Conservation (phyloP, 2,329 filamentous ascomycete species). For the Pseudofabraea citricarpa region DNA sequence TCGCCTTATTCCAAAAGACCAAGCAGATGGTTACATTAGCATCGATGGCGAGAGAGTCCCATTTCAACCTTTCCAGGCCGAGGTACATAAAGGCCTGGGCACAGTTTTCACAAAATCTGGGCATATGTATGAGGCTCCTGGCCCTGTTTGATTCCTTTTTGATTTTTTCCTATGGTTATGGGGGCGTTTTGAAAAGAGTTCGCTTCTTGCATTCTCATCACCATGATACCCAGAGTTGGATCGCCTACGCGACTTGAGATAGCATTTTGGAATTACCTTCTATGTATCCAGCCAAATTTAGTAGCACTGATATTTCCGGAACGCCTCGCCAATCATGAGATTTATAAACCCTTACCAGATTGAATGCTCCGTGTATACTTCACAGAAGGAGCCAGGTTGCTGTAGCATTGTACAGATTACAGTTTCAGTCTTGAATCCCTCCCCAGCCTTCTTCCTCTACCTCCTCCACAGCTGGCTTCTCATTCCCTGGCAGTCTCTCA, state of each 20-base stretch:
- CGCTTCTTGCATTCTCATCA: constrained; percentile 8
- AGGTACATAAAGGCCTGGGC: constrained; percentile 78
- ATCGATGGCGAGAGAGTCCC: constrained; percentile 88
- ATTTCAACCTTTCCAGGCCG: constrained; percentile 86
- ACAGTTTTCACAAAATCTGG: constrained; percentile 77
- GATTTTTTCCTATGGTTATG: background rate
- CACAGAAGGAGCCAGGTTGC: too few species aligned
- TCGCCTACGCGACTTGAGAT: constrained; percentile 12
- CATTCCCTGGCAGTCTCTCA: constrained; percentile 64
- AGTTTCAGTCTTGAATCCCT: constrained; percentile 27
- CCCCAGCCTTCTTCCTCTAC: constrained; percentile 32
- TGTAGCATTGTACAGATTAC: too few species aligned
- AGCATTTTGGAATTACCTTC: constrained; percentile 6
- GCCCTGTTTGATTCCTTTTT: constrained; percentile 21
- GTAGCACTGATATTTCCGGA: constrained; percentile 11
- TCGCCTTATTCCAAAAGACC: constrained; percentile 70
- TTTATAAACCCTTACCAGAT: background rate
- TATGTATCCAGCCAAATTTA: constrained; percentile 13
- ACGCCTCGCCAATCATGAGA: constrained; percentile 16
- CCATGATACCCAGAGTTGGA: constrained; percentile 18
- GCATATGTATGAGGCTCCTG: constrained; percentile 62
- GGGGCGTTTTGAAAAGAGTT: constrained; percentile 10
- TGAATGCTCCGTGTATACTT: background rate
- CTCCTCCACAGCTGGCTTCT: constrained; percentile 32
- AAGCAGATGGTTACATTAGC: constrained; percentile 77